These are phyloP conservation scores for Ophiostoma himal-ulmi DNA, from an alignment of 2,329 filamentous ascomycete genomes.

Conservation along the genomic window DNA sequence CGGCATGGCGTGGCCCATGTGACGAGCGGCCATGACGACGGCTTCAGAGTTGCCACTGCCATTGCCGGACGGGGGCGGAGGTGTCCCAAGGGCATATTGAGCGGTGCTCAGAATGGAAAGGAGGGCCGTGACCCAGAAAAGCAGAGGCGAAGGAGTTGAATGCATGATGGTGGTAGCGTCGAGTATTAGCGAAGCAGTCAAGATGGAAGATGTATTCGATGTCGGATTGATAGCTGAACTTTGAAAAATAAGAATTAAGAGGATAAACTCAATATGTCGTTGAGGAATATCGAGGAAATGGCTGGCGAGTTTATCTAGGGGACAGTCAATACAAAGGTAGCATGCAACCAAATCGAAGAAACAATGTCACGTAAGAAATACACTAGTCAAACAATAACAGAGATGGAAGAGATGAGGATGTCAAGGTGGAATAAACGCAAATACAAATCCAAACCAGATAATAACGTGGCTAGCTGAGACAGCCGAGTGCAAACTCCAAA, in stretches of 20 bases:
- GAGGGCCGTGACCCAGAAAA: slow-evolving; percentile 16
- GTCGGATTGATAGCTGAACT: not conserved
- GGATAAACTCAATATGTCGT: not conserved
- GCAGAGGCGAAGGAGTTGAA: slow-evolving; percentile 2
- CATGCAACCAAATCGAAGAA: not conserved
- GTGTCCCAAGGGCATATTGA: slow-evolving; percentile 12
- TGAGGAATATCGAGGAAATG: not conserved
- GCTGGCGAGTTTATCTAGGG: not conserved
- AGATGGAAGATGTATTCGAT: not conserved
- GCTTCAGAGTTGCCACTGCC: not conserved
- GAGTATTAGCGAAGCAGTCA: not conserved
- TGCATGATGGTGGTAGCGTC: not conserved
- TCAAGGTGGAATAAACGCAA: not conserved
- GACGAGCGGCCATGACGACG: not conserved
- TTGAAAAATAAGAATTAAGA: not conserved
- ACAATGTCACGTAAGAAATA: not conserved
- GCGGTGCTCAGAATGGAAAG: slow-evolving; percentile 12
- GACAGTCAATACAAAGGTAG: not conserved
- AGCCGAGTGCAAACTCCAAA: not conserved
- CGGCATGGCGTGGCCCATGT: not conserved
- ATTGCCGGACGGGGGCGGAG: slow-evolving; percentile 4
- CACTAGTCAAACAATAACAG: not conserved
- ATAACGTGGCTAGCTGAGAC: not conserved
- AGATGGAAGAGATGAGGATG: not conserved
- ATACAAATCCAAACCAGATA: not conserved